Conservation (phyloP, 139 green algal species). For the Micractinium conductrix region DNA sequence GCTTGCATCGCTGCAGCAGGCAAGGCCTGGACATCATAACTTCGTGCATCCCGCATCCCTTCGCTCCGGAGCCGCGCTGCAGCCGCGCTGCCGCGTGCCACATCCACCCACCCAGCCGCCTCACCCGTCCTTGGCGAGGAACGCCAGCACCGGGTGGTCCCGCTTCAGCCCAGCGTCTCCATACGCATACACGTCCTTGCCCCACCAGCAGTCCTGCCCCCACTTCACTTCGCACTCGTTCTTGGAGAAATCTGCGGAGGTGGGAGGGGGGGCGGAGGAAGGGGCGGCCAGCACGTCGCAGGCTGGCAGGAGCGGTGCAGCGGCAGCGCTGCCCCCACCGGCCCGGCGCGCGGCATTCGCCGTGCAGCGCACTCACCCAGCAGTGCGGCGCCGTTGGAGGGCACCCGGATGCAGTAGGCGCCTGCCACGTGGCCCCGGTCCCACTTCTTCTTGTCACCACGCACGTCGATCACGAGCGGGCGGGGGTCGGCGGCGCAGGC, state of each 20-base stretch:
- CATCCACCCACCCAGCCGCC: no score
- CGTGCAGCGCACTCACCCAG: slow-evolving; percentile 34
- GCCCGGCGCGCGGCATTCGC: neutral
- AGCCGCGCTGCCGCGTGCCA: no score
- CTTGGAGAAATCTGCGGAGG: slow-evolving; percentile 56
- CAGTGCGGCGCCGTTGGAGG: slow-evolving; percentile 60
- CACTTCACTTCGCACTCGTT: slow-evolving; percentile 52
- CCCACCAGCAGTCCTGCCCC: slow-evolving; percentile 66
- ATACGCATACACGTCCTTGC: slow-evolving; percentile 72
- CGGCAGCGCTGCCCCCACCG: neutral
- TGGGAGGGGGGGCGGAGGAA: neutral
- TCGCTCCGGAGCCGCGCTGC: no score
- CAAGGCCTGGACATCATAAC: no score
- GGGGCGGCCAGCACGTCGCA: no score
- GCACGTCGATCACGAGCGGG: slow-evolving; percentile 65
- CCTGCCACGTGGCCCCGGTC: slow-evolving; percentile 56
- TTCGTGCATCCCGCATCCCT: no score
- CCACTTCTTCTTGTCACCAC: slow-evolving; percentile 64
- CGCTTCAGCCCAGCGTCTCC: slow-evolving; percentile 62
- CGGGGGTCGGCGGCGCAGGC: slow-evolving; percentile 57
- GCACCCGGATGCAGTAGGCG: slow-evolving; percentile 61
- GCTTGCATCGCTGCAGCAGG: no score
- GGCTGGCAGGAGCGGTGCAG: neutral
- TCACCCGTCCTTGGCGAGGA: slow-evolving; percentile 58
- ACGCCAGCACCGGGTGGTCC: slow-evolving; percentile 72